Evolutionary conservation across 176 grass and related monocot genomes (phyloP).

Genomic region (Chloris gayana): DNA sequence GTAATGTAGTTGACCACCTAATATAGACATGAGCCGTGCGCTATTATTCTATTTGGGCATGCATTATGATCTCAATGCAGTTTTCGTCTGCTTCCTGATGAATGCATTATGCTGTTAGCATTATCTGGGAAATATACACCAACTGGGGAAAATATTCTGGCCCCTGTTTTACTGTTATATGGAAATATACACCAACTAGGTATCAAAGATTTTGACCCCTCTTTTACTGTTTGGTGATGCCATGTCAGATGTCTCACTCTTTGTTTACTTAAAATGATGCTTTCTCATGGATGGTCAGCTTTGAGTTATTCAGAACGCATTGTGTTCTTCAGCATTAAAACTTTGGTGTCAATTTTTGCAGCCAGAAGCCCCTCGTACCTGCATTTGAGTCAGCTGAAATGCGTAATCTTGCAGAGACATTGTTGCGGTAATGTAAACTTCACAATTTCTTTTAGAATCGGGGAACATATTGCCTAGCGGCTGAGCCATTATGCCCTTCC

Average conservation of each 20-base stretch:
- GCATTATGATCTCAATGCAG: background rate
- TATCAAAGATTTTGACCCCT: no score
- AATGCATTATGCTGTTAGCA: background rate
- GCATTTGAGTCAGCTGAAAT: constrained; percentile 85
- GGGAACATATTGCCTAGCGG: background rate
- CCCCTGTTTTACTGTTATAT: no score
- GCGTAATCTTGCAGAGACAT: constrained; percentile 80
- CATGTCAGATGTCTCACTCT: no score
- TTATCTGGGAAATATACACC: background rate
- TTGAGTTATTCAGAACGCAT: background rate
- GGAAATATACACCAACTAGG: no score
- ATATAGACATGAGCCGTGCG: background rate
- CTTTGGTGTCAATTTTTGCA: constrained; percentile 50
- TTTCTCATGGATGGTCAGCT: background rate
- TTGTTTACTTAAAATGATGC: background rate
- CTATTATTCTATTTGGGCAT: no score
- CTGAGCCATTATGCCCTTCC: constrained; percentile 21
- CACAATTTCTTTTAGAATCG: background rate
- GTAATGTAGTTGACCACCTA: background rate
- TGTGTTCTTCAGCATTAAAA: background rate
- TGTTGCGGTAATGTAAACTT: constrained; percentile 63
- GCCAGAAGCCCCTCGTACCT: constrained; percentile 86
- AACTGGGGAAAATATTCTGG: background rate
- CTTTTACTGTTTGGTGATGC: no score
- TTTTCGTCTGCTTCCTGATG: constrained; percentile 5